Base-by-base conservation (phyloP, 106 monocot species). In the Triglochin maritima region DNA sequence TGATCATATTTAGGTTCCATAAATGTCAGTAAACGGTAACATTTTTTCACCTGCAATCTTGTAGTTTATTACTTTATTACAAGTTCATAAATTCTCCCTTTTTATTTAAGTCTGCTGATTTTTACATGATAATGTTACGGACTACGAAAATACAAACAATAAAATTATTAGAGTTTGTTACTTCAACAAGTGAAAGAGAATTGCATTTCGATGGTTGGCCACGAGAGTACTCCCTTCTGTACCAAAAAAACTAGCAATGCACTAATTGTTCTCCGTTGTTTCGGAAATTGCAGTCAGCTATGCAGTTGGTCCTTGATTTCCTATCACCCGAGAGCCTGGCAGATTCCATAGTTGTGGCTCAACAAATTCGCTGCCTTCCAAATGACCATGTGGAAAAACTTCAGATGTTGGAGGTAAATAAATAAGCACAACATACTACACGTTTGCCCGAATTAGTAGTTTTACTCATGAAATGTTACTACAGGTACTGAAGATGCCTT, bases 331-430 rank as follows among this genome's bases (percentile, higher is more conserved):
- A 90, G 79, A 96, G 95, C 71, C 65, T 96, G 59, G 42, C 60
- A 42, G 88, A 85, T 72, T 85, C 90, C 46, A 67, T 70, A 45
- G 73, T 79, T 57, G 72, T 96, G 69, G 75, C 90, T 61, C 77
- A 86, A 68, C 87, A 91, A 72, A 96, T 96, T 5, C 90, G 95
- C 11, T 80, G 83, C 77, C 90, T 96, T 15, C 87, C 90, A 16
- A 82, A 77, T 61, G 76, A 83, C 62, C 95, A 96, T 75, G 80
- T 71, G 49, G 90, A 85, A 51, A 96, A 96, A 72, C 80, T 90
- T 44, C 85, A 85, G 75, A 86, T 91, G 83, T 70, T 84, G 50
- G 95, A 96, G 90, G 95, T 96, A 52, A 29, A 62, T 15, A 29
- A 16, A 44, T 13, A 43, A 42, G 11, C 50, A 29, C 6, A 50